Evolutionary conservation across 106 monocot genomes (phyloP).

Genomic region (Dactylorhiza incarnata): DNA sequence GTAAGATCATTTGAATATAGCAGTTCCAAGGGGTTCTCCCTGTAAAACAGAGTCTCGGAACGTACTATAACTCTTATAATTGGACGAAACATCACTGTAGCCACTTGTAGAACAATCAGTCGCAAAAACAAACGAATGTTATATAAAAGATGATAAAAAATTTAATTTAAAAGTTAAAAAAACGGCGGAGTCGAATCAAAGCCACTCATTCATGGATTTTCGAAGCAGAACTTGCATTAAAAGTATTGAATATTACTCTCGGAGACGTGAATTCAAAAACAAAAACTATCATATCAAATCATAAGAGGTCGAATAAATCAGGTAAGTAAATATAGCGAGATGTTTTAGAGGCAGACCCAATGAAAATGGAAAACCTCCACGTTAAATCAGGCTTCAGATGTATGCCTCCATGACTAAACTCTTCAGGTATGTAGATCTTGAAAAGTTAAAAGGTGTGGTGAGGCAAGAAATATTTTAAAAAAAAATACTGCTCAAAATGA

Average conservation of each 20-base stretch:
- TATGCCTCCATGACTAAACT: conserved; percentile 12
- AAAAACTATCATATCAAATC: neutral
- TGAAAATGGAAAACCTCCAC: neutral
- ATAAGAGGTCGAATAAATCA: neutral
- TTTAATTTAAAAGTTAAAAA: too few relatives aligned
- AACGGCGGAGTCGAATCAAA: conserved; percentile 11
- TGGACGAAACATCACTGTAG: conserved; percentile 13
- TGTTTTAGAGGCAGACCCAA: neutral
- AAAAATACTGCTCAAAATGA: neutral
- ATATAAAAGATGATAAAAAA: neutral
- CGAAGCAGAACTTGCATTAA: conserved; percentile 68
- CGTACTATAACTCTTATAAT: conserved; percentile 6
- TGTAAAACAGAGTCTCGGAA: conserved; percentile 15
- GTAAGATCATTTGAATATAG: conserved; percentile 15
- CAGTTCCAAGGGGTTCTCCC: conserved; percentile 25
- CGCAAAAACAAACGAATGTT: neutral
- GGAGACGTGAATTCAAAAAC: conserved; percentile 18
- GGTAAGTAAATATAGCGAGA: neutral
- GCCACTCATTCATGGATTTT: conserved; percentile 35
- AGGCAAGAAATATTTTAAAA: neutral
- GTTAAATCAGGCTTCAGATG: neutral
- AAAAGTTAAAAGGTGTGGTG: conserved; percentile 8
- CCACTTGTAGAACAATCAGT: too few relatives aligned
- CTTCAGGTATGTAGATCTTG: conserved; percentile 4
- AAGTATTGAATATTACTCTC: conserved; percentile 43